These are phyloP conservation scores for Microdochium trichocladiopsis DNA, from an alignment of 2,329 filamentous ascomycete genomes.

Conservation along the genomic window DNA sequence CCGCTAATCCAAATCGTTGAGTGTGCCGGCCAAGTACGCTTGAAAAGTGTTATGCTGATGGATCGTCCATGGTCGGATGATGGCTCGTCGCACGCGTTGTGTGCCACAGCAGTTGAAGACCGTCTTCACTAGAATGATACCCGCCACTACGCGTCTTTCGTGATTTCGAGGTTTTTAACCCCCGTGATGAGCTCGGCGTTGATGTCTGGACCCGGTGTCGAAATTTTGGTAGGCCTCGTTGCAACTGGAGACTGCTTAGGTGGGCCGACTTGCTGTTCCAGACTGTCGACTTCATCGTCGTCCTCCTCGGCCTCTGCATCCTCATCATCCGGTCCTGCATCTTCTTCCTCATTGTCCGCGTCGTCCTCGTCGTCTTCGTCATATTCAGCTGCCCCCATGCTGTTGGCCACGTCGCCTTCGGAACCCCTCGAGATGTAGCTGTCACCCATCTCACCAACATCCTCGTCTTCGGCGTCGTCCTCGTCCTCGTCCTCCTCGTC, in stretches of 20 bases:
- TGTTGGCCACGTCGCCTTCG: slow-evolving; percentile 24
- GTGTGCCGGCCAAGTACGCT: background rate
- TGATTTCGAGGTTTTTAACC: slow-evolving; percentile 43
- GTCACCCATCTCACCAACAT: slow-evolving; percentile 35
- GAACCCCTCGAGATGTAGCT: slow-evolving; percentile 34
- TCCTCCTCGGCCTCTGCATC: slow-evolving; percentile 27
- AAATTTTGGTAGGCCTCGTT: slow-evolving; percentile 3
- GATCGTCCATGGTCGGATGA: too few species aligned
- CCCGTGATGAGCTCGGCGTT: slow-evolving; percentile 54
- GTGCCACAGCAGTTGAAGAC: slow-evolving; percentile 1
- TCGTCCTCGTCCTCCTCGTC: slow-evolving; percentile 36
- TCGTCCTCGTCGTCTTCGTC: slow-evolving; percentile 29
- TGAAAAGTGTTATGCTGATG: background rate
- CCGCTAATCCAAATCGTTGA: background rate
- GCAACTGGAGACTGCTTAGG: slow-evolving; percentile 4
- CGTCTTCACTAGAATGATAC: slow-evolving; percentile 6
- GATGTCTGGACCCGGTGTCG: slow-evolving; percentile 32
- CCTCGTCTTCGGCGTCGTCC: slow-evolving; percentile 30
- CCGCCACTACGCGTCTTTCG: slow-evolving; percentile 19
- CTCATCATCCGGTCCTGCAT: slow-evolving; percentile 27
- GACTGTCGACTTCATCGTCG: slow-evolving; percentile 15
- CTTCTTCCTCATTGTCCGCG: slow-evolving; percentile 27
- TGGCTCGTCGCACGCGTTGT: background rate
- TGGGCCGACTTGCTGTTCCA: slow-evolving; percentile 7
- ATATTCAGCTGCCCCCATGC: slow-evolving; percentile 33